A percentile compares a stretch with the other conserved stretches of the same genome.
These are phyloP conservation scores for Funneliformis geosporum DNA, from an alignment of 192 early-diverging fungal species.

Conservation along the genomic window DNA sequence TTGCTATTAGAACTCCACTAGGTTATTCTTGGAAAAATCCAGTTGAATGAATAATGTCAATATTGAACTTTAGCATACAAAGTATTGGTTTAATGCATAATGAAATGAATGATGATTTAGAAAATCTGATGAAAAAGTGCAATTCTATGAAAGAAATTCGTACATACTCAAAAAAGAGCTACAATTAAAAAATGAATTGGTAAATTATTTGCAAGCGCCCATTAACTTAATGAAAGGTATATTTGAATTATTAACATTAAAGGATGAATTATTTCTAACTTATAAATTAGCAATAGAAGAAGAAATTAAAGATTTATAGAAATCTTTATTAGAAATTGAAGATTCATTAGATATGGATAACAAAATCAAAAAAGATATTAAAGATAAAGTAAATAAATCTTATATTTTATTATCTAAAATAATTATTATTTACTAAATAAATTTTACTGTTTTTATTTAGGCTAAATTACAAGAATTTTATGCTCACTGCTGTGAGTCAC, in stretches of 20 bases:
- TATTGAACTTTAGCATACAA: not conserved
- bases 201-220: not conserved
- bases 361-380: too few relatives aligned
- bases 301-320: not conserved
- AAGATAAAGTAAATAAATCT: too few relatives aligned
- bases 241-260: not conserved
- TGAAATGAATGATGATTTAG: not conserved
- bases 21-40: not conserved
- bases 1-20: not conserved
- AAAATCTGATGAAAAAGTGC: not conserved
- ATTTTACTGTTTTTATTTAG: too few relatives aligned
- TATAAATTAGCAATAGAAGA: not conserved
- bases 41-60: not conserved
- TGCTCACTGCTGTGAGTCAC: too few relatives aligned
- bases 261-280: not conserved
- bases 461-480: too few relatives aligned
- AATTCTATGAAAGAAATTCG: not conserved
- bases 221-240: not conserved
- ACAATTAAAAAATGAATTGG: not conserved
- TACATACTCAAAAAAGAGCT: not conserved
- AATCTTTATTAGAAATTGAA: not conserved
- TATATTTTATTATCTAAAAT: too few relatives aligned
- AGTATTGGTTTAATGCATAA: not conserved
- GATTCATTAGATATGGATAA: too few relatives aligned
- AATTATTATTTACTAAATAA: too few relatives aligned